A percentile compares a stretch with the other conserved stretches of the same genome.
These are phyloP conservation scores for Nemania sp. DNA, from an alignment of 2,329 filamentous ascomycete genomes.

Conservation along the genomic window DNA sequence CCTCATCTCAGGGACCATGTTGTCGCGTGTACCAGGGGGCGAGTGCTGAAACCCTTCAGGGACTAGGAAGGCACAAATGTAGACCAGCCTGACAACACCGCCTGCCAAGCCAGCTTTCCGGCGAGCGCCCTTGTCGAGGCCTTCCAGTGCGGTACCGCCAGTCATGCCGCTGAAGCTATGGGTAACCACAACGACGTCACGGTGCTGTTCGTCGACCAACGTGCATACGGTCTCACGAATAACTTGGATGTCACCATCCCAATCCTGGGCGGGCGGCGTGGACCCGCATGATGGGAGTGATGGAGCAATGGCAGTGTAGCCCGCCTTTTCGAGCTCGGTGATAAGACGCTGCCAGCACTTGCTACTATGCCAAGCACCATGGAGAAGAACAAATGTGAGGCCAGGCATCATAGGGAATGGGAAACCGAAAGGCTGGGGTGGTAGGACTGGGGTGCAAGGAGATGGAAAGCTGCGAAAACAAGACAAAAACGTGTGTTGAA, in stretches of 20 bases:
- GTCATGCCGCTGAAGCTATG: slow-evolving; percentile 35
- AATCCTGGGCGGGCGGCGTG: slow-evolving; percentile 27
- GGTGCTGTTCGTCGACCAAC: slow-evolving; percentile 12
- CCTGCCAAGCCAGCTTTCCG: slow-evolving; percentile 20
- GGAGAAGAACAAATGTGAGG: slow-evolving; percentile 31
- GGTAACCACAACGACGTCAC: slow-evolving; percentile 30
- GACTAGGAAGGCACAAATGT: slow-evolving; percentile 32
- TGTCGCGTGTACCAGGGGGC: slow-evolving; percentile 24
- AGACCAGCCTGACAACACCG: slow-evolving; percentile 31
- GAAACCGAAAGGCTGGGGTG: neutral
- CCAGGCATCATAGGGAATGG: slow-evolving; percentile 20
- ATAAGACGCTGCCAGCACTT: slow-evolving; percentile 27
- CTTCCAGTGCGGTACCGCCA: slow-evolving; percentile 29
- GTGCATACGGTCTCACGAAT: slow-evolving; percentile 25
- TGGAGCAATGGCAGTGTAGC: slow-evolving; percentile 26
- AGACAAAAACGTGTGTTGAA: too few relatives aligned
- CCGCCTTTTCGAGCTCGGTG: slow-evolving; percentile 17
- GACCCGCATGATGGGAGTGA: slow-evolving; percentile 29
- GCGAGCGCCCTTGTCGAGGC: slow-evolving; percentile 29
- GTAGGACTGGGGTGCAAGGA: too few relatives aligned
- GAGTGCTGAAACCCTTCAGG: slow-evolving; percentile 33
- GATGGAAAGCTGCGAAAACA: too few relatives aligned
- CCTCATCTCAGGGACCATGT: slow-evolving; percentile 30
- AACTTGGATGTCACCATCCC: slow-evolving; percentile 24
- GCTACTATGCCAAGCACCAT: slow-evolving; percentile 32